Evolutionary conservation across 257 asterid species (phyloP).

Genomic region (Primulina huaijiensis): DNA sequence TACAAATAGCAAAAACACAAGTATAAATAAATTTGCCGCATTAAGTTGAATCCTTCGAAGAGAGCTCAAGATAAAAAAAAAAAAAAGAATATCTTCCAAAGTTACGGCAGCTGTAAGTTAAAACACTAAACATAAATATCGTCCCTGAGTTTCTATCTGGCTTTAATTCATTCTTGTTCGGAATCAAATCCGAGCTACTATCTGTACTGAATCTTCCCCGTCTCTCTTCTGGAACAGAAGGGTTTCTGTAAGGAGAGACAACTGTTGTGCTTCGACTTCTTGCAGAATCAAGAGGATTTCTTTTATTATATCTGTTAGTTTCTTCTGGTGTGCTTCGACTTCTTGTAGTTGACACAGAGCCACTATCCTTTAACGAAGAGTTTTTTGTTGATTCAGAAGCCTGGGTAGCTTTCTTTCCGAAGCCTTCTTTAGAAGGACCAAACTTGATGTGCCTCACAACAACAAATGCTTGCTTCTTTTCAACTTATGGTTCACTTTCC

Average conservation of each 20-base stretch:
- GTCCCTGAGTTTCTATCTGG: slow-evolving; percentile 35
- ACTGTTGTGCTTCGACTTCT: slow-evolving; percentile 27
- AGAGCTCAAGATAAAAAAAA: not conserved
- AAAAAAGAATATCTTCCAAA: slow-evolving; percentile 18
- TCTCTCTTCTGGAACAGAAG: slow-evolving; percentile 32
- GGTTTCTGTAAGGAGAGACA: slow-evolving; percentile 22
- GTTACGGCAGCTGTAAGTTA: not conserved
- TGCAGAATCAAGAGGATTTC: slow-evolving; percentile 29
- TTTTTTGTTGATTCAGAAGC: slow-evolving; percentile 16
- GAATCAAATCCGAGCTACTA: slow-evolving; percentile 16
- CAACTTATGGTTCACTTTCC: slow-evolving; percentile 58
- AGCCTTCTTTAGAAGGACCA: no score
- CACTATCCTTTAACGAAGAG: slow-evolving; percentile 12
- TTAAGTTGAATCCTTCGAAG: no score
- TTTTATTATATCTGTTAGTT: slow-evolving; percentile 56
- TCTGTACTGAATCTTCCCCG: slow-evolving; percentile 30
- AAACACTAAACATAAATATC: not conserved
- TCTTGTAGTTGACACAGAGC: slow-evolving; percentile 14
- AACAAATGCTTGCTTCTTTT: slow-evolving; percentile 59
- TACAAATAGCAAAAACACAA: no score
- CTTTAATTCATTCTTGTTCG: slow-evolving; percentile 27
- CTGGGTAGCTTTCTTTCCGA: slow-evolving; percentile 18
- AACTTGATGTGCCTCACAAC: slow-evolving; percentile 50
- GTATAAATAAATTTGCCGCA: no score
- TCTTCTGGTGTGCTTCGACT: slow-evolving; percentile 27